A percentile compares a stretch with the other conserved stretches of the same genome.
These are phyloP conservation scores for Scheffersomyces stipitis DNA, from an alignment of 805 yeast genomes.

Conservation along the genomic window DNA sequence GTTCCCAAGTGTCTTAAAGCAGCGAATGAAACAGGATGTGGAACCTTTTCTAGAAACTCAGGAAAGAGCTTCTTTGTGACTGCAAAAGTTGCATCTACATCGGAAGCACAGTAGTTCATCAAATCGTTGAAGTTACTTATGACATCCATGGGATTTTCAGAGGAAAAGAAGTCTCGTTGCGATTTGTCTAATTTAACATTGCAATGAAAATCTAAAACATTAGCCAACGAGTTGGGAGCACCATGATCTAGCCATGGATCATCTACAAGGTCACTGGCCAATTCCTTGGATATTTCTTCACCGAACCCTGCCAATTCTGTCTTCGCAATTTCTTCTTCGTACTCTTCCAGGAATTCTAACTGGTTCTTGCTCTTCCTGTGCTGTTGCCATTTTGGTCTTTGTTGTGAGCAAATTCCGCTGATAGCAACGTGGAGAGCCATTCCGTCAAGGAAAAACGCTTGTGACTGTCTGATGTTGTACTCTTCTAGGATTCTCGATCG, in stretches of 20 bases:
- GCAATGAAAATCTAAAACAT: slow-evolving; percentile 80
- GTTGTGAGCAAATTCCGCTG: slow-evolving; percentile 90
- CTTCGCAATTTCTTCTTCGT: slow-evolving; percentile 14
- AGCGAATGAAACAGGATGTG: slow-evolving; percentile 94
- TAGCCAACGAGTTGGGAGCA: slow-evolving; percentile 74
- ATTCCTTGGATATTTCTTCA: slow-evolving; percentile 10
- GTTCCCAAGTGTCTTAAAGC: slow-evolving; percentile 75
- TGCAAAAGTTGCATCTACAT: slow-evolving; percentile 71
- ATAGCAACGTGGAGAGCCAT: slow-evolving; percentile 91
- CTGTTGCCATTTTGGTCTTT: slow-evolving; percentile 74
- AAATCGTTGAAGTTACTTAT: slow-evolving; percentile 57
- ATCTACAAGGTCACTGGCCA: slow-evolving; percentile 38
- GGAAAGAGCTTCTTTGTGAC: slow-evolving; percentile 74
- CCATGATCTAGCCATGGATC: slow-evolving; percentile 88
- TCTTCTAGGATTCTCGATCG: slow-evolving; percentile 85
- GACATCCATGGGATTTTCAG: slow-evolving; percentile 53
- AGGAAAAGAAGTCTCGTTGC: slow-evolving; percentile 62
- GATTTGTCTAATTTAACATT: slow-evolving; percentile 64
- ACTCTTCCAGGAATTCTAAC: slow-evolving; percentile 10
- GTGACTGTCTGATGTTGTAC: slow-evolving; percentile 63
- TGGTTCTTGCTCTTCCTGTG: slow-evolving; percentile 43
- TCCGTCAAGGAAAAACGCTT: slow-evolving; percentile 83
- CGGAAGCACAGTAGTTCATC: slow-evolving; percentile 81
- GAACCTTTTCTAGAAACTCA: slow-evolving; percentile 61
- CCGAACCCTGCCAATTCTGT: slow-evolving; percentile 23